Conservation (phyloP, 1,284 basidiomycete species). For the Leccinum pachyderme region DNA sequence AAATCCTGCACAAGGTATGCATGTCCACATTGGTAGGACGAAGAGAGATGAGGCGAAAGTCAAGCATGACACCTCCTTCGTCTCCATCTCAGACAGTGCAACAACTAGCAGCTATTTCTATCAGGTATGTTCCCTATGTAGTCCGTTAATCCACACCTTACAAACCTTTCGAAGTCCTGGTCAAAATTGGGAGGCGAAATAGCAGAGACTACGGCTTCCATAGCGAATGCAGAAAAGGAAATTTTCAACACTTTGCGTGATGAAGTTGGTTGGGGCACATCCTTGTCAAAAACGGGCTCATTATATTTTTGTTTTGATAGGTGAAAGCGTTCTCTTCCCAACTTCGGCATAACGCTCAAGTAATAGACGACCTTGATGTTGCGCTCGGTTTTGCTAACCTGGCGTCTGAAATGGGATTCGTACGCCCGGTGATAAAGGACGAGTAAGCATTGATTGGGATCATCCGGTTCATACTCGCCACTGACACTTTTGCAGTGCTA, state of each 20-base stretch:
- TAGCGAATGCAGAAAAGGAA: constrained; percentile 62
- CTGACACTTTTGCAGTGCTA: constrained; percentile 42
- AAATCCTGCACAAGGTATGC: constrained; percentile 66
- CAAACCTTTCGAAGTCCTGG: constrained; percentile 60
- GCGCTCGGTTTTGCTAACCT: constrained; percentile 79
- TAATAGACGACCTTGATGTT: constrained; percentile 90
- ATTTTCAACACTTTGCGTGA: constrained; percentile 68
- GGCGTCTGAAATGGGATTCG: constrained; percentile 77
- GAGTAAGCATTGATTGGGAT: constrained; percentile 52
- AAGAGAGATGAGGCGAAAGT: constrained; percentile 58
- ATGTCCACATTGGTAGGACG: constrained; percentile 64
- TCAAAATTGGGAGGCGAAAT: constrained; percentile 67
- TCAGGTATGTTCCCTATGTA: constrained; percentile 43
- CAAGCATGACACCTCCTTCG: constrained; percentile 48
- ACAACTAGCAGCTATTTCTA: constrained; percentile 72
- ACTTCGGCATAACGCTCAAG: constrained; percentile 73
- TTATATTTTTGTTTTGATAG: constrained; percentile 37
- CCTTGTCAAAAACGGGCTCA: neutral
- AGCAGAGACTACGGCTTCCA: constrained; percentile 52
- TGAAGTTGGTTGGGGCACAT: constrained; percentile 47
- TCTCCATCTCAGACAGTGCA: constrained; percentile 56
- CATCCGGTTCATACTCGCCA: neutral
- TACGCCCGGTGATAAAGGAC: constrained; percentile 69
- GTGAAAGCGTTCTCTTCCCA: constrained; percentile 55
- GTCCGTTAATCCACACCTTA: neutral